Conservation (phyloP, 1,284 basidiomycete species). For the Caloboletus firmus region DNA sequence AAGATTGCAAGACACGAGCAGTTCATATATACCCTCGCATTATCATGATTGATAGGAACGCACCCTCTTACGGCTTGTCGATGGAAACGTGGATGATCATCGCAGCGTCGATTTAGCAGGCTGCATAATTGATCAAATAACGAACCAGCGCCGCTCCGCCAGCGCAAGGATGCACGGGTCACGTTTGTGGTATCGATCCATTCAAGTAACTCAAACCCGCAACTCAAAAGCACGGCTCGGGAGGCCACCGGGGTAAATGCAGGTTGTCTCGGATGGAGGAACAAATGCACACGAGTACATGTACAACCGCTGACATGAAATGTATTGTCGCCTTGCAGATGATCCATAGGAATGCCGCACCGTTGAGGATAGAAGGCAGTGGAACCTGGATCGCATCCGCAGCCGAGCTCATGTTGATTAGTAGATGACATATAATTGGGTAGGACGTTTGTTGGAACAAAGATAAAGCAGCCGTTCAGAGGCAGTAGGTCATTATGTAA, state of each 20-base stretch:
- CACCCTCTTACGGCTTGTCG: not conserved
- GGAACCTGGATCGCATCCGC: too few relatives aligned
- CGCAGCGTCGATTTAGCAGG: not conserved
- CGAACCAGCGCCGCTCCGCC: not conserved
- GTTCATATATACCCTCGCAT: not conserved
- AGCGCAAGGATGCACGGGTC: not conserved
- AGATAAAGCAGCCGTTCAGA: too few relatives aligned
- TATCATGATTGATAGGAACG: conserved; percentile 1
- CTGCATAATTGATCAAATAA: not conserved
- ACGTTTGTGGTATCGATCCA: not conserved
- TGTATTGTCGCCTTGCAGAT: not conserved
- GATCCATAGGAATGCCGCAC: too few relatives aligned
- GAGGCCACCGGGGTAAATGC: too few relatives aligned
- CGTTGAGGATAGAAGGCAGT: too few relatives aligned
- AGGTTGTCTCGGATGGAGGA: not conserved
- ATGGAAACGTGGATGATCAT: not conserved
- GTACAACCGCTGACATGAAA: not conserved
- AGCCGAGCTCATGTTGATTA: too few relatives aligned
- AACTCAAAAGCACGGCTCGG: too few relatives aligned
- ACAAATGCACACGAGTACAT: not conserved
- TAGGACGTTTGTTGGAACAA: too few relatives aligned
- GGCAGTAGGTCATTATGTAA: too few relatives aligned
- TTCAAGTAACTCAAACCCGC: not conserved
- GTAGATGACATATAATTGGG: too few relatives aligned
- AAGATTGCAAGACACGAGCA: not conserved